A percentile compares a stretch with the other conserved stretches of the same genome.
Evolutionary conservation across 352 stramenopile species (phyloP).

Genomic region (Thalassiosira ordinaria): DNA sequence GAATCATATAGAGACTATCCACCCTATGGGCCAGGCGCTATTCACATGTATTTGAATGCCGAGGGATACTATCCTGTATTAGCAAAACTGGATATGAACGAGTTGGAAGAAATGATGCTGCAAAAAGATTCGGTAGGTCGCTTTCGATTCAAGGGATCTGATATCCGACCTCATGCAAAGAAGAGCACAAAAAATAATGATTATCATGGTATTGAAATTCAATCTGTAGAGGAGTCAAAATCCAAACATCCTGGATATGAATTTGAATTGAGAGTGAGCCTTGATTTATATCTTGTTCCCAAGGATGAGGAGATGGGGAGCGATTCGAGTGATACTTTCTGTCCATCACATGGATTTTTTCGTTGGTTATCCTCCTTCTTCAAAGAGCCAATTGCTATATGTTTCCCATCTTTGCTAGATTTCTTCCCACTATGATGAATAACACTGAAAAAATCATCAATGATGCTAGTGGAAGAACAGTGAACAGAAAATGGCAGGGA

Average conservation of each 20-base stretch:
- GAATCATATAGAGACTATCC: constrained; percentile 46
- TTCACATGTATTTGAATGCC: constrained; percentile 58
- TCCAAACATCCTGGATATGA: constrained; percentile 17
- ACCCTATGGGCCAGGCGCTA: constrained; percentile 53
- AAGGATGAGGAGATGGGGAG: neutral
- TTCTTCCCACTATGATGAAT: constrained; percentile 66
- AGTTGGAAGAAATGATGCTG: constrained; percentile 20
- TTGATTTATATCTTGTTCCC: constrained; percentile 36
- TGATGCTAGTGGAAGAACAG: too few species aligned
- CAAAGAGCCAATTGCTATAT: constrained; percentile 69
- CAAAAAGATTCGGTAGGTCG: neutral
- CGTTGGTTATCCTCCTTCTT: constrained; percentile 62
- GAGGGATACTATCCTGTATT: constrained; percentile 50
- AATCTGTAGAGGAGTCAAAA: constrained; percentile 25
- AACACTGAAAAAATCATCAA: too few species aligned
- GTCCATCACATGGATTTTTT: constrained; percentile 21
- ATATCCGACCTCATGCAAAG: constrained; percentile 7
- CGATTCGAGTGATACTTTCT: constrained; percentile 32
- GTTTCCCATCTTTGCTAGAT: constrained; percentile 61
- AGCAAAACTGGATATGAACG: constrained; percentile 34
- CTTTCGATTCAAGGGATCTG: constrained; percentile 9
- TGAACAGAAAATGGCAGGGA: too few species aligned
- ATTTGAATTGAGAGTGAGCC: constrained; percentile 29
- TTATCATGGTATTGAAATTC: constrained; percentile 33
- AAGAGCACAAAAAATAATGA: neutral